Evolutionary conservation across 2,329 filamentous ascomycete species (phyloP), one percentile per base, ranked within the genome.

Genomic region (Penicillium sp.): DNA sequence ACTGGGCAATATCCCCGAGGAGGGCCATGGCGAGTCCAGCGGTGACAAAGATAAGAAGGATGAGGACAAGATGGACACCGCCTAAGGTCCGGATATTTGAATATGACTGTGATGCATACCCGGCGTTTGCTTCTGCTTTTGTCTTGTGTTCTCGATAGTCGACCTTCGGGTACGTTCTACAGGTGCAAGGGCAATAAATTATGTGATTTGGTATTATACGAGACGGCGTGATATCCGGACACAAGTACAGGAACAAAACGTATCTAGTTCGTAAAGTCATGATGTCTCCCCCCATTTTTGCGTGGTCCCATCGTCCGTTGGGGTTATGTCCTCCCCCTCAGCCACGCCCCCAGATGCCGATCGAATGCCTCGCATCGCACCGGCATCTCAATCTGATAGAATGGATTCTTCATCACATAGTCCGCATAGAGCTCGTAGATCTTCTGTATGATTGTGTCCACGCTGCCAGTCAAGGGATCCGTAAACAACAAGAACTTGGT

Each of bases 341-440:
- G 81, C 71, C 90, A 95, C 33, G 83, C 87, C 57, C 80, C 79
- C 57, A 96, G 69, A 69, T 88, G 88, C 61, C 90, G 78, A 69
- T 98, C 93, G 73, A 96, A 98, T 61, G 88, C 86, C 65, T 97
- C 93, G 71, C 93, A 95, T 54, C 93, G 79, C 47, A 98, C 82
- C 6, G 93, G 93, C 90, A 97, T 98, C 74, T 98, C 93, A 50
- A 95, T 77, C 64, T 93, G 90, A 72, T 97, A 97, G 66, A 98
- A 98, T 1, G 93, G 93, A 69, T 98, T 98, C 77, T 97, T 98
- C 88, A 96, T 97, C 60, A 98, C 93, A 68, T 88, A 97, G 70
- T 98, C 93, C 44, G 88, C 81, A 73, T 97, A 98, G 45, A 97
- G 73, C 68, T 97, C 93, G 69, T 98, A 97, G 61, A 96, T 84